These are phyloP conservation scores for Hsuehochloa calcarea DNA, from an alignment of 176 grass and related monocot genomes.

Conservation along the genomic window DNA sequence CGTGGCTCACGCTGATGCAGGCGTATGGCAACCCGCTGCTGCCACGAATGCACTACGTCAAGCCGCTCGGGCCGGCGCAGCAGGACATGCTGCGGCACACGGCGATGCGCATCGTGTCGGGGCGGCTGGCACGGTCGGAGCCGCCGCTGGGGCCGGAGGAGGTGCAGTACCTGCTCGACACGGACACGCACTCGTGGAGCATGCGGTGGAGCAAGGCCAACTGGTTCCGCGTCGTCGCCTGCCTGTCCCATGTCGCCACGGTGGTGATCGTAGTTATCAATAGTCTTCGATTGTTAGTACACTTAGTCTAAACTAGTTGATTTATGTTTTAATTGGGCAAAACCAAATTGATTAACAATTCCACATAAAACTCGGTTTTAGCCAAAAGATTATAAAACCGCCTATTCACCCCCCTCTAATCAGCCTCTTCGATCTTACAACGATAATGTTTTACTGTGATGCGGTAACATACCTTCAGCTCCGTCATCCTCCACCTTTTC, in stretches of 20 bases:
- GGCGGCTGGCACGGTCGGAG: slow-evolving; percentile 79
- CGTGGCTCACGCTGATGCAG: slow-evolving; percentile 86
- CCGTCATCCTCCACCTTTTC: no score
- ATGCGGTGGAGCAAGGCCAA: slow-evolving; percentile 95
- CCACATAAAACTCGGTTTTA: no score
- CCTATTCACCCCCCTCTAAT: no score
- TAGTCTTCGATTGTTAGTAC: no score
- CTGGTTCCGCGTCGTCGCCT: slow-evolving; percentile 87
- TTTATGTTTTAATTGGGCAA: no score
- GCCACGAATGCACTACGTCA: slow-evolving; percentile 95
- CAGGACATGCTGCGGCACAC: slow-evolving; percentile 96
- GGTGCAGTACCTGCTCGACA: slow-evolving; percentile 91
- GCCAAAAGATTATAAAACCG: no score
- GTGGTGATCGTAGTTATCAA: no score
- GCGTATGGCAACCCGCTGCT: slow-evolving; percentile 79
- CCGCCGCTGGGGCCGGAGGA: slow-evolving; percentile 94
- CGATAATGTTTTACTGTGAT: no score
- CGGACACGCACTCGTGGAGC: slow-evolving; percentile 89
- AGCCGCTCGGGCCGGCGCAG: slow-evolving; percentile 67
- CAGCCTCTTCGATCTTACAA: no score
- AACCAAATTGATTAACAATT: no score
- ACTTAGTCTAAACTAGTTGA: no score
- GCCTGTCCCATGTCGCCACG: slow-evolving; percentile 65
- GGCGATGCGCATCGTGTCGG: slow-evolving; percentile 87
- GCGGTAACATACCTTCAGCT: no score